Evolutionary conservation across 1,284 basidiomycete genomes (phyloP), one percentile per base, ranked within the genome.

Genomic region (Pholiota adiposa): DNA sequence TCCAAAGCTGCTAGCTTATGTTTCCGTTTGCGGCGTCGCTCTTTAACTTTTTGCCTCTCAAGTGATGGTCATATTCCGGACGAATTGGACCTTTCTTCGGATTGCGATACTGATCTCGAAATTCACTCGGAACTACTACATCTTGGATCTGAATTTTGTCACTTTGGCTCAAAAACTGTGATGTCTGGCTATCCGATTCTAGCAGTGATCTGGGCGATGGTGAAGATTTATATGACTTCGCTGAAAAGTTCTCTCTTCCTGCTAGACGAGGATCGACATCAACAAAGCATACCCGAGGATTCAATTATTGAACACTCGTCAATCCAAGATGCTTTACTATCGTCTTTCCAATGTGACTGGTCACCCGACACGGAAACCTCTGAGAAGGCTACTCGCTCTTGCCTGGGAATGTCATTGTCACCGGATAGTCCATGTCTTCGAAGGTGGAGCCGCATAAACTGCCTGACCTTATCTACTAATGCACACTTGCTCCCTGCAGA

Each of bases 301-400:
- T 51, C 58, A 43, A 54, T 41, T 27, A 23, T 19, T 19, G 59
- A 57, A 40, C 18, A 31, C 25, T n/a, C 33, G 25, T 9, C 21
- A 27, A 31, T 25, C 18, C 21, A 51, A 41, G 43, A 21, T 31
- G 8, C 25, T 34, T 29, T n/a, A 48, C 12, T 43, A 21, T 31
- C 51, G 41, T 36, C 38, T 41, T 33, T 44, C 23, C 56, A 63
- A 51, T 54, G 58, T 65, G 58, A 54, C 52, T 56, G 61, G 69
- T 70, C 67, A 67, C 60, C 52, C 54, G 67, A 65, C 62, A 51
- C 36, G 25, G n/a, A 56, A 34, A 27, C 59, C 65, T 69, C 65
- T 61, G 65, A 65, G 63, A 65, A 65, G 58, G 50, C 40, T 54
- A 51, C 61, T 58, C 43, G 56, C 54, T 58, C 60, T 40, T 40